These are phyloP conservation scores for Uronychia setigera DNA, from an alignment of 73 alveolate genomes.

Conservation along the genomic window DNA sequence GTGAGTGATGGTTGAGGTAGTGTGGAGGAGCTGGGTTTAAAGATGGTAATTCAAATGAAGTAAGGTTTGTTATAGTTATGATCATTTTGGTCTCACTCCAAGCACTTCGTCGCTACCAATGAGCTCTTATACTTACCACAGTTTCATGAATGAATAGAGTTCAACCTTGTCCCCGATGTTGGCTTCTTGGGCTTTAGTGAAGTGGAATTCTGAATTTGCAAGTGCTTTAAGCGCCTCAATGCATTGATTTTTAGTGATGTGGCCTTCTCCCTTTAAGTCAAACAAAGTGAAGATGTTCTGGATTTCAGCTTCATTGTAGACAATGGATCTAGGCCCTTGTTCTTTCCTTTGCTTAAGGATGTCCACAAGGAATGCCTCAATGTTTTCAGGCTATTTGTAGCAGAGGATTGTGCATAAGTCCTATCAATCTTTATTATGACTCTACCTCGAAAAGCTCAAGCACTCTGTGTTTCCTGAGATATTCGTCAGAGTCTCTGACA, in stretches of 20 bases:
- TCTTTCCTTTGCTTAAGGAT: constrained; percentile 67
- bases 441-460: constrained; percentile 69
- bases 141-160: constrained; percentile 59
- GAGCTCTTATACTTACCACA: too few species aligned
- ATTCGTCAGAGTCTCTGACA: constrained; percentile 64
- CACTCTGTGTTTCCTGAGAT: constrained; percentile 66
- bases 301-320: constrained; percentile 74
- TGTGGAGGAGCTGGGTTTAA: too few species aligned
- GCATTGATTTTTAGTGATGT: constrained; percentile 66
- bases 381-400: constrained; percentile 76
- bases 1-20: too few species aligned
- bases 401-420: constrained; percentile 62
- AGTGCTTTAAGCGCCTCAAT: constrained; percentile 66
- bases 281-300: constrained; percentile 70
- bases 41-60: too few species aligned
- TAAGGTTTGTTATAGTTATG: neutral
- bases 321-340: constrained; percentile 66
- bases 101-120: constrained; percentile 63
- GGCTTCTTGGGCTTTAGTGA: constrained; percentile 39
- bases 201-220: constrained; percentile 67
- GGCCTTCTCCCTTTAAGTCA: constrained; percentile 72
- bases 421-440: constrained; percentile 4
- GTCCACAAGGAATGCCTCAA: constrained; percentile 66
- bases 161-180: constrained; percentile 65
- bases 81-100: constrained; percentile 60